Base-by-base conservation (phyloP, 768 basidiomycete species). In the Boletus sp. region DNA sequence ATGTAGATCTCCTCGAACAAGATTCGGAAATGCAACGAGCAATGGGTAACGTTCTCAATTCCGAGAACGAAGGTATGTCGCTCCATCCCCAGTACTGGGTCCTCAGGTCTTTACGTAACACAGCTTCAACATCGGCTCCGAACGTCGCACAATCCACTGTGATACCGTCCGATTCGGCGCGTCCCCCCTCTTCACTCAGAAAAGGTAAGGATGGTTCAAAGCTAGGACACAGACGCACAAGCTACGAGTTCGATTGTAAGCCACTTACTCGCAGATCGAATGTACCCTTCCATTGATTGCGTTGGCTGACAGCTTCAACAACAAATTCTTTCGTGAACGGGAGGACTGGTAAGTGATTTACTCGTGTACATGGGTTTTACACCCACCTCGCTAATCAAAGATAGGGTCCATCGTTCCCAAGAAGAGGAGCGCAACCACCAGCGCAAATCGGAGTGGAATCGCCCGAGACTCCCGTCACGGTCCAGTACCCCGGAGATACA, bases 11-110 rank as follows among this genome's bases (percentile, higher is more conserved):
- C 15, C 67, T 88, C 52, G 85, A 87, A 21, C 77, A 81, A 51
- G 83, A 89, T 60, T 84, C 85, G 3, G 85, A 85, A 60, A 88
- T 89, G 87, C 83, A 83, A 50, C 77, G 79, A 49, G 81, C 76
- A 10, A 80, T 89, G 62, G 75, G 79, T 29, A 80, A 75, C 21
- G 63, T 83, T 53, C 79, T 82, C 50, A 82, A 77, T 60, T 82
- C 74, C 57, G 83, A 81, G 35, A 76, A 67, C 35, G 75, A 75
- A 64, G 65, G 65, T 66, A 57, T 53, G 53, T 50, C 42, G 0
- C 33, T 47, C 33, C 49, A 5, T 17, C n/a, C 29, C 40, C n/a
- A 21, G 39, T 14, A n/a, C 15, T 17, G 34, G 5, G 25, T 25
- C 37, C 44, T 53, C 47, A 51, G 11, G 30, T 42, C 19, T 50